phyloP scores from a whole-genome alignment of 495 filamentous ascomycete genomes.

The Annulohypoxylon bovei region DNA sequence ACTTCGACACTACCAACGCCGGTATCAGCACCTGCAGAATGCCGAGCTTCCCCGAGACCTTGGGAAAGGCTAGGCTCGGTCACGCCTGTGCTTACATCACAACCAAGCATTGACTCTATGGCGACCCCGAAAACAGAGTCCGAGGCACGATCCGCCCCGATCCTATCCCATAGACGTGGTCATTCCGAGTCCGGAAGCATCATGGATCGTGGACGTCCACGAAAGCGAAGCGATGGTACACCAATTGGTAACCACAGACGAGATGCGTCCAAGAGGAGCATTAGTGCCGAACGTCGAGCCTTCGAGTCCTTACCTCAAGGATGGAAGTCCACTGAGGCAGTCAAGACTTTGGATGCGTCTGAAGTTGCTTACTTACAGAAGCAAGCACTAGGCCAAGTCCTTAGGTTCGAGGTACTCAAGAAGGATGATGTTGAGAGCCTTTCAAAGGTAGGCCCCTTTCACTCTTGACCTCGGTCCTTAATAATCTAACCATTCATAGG shows the following conservation, averaged over 20 bases:
- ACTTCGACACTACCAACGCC: constrained; percentile 58
- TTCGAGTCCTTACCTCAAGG: constrained; percentile 68
- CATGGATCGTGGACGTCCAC: constrained; percentile 67
- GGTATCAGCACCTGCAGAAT: constrained; percentile 55
- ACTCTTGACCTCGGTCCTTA: neutral
- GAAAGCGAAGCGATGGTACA: constrained; percentile 57
- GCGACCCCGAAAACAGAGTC: constrained; percentile 48
- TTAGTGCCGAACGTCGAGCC: constrained; percentile 58
- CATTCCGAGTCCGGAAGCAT: constrained; percentile 67
- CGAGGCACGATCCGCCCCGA: constrained; percentile 38
- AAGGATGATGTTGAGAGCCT: constrained; percentile 72
- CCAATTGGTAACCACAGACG: constrained; percentile 47
- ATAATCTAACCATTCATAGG: constrained; percentile 53
- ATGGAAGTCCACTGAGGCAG: constrained; percentile 62
- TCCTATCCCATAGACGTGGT: constrained; percentile 56
- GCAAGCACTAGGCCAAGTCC: constrained; percentile 71
- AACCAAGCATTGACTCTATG: constrained; percentile 39
- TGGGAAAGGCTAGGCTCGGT: constrained; percentile 51
- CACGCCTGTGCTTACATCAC: constrained; percentile 37
- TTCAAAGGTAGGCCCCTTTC: constrained; percentile 61
- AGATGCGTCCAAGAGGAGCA: constrained; percentile 50
- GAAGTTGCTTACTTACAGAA: constrained; percentile 66
- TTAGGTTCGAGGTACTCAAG: constrained; percentile 73
- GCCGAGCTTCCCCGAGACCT: constrained; percentile 55
- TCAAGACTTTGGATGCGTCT: constrained; percentile 52